phyloP scores from a whole-genome alignment of 2,329 filamentous ascomycete genomes.

The Talaromyces marneffei region DNA sequence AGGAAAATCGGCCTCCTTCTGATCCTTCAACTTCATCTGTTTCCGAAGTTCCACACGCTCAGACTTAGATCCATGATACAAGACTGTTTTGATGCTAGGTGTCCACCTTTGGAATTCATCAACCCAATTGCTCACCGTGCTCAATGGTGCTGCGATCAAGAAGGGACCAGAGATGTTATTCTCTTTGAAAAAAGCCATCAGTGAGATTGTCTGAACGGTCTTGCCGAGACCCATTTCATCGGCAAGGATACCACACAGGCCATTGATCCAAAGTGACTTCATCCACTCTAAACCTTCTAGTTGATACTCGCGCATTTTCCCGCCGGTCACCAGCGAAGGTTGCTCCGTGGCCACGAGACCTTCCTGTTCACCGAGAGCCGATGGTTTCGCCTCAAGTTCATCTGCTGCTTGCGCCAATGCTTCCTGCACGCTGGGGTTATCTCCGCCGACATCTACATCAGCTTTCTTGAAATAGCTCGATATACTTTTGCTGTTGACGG shows the following conservation, averaged over 20 bases:
- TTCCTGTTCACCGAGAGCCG: constrained; percentile 60
- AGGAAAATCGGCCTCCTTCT: constrained; percentile 69
- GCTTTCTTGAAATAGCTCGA: constrained; percentile 57
- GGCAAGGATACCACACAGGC: constrained; percentile 82
- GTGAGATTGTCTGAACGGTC: constrained; percentile 82
- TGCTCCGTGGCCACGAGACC: constrained; percentile 71
- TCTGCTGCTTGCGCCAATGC: constrained; percentile 54
- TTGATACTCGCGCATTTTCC: constrained; percentile 90
- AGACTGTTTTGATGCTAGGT: constrained; percentile 75
- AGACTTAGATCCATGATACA: constrained; percentile 81
- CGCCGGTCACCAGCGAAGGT: constrained; percentile 75
- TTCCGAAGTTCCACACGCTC: constrained; percentile 71
- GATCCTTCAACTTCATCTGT: constrained; percentile 62
- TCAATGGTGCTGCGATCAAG: constrained; percentile 81
- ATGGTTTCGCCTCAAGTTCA: constrained; percentile 53
- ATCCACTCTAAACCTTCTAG: constrained; percentile 94
- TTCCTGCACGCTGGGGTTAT: constrained; percentile 51
- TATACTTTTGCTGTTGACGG: constrained; percentile 41
- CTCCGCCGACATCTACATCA: constrained; percentile 49
- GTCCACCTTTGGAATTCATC: constrained; percentile 91
- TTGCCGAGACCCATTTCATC: constrained; percentile 95
- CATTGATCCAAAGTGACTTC: constrained; percentile 74
- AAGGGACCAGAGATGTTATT: constrained; percentile 85
- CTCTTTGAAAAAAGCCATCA: constrained; percentile 81
- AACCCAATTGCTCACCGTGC: constrained; percentile 92